Conservation (phyloP, 768 basidiomycete species). For the Rhodotorula toruloides region DNA sequence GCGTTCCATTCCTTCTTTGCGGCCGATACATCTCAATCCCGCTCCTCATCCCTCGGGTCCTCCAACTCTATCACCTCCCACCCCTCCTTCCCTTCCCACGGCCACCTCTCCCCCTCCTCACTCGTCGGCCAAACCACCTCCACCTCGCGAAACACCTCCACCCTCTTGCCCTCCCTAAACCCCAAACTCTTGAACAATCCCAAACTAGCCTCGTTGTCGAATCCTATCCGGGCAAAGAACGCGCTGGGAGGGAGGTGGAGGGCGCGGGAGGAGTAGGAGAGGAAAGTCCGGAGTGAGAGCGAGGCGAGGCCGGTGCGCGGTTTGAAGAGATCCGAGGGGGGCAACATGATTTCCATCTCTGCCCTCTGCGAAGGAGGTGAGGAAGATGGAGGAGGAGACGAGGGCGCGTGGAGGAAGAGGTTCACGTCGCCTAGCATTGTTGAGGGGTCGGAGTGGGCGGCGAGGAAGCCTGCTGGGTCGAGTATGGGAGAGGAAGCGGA, state of each 20-base stretch:
- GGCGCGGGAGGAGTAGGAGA: constrained; percentile 57
- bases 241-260: constrained; percentile 46
- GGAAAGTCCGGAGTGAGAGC: constrained; percentile 61
- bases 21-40: constrained; percentile 2
- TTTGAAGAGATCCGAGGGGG: constrained; percentile 52
- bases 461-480: constrained; percentile 20
- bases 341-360: constrained; percentile 90
- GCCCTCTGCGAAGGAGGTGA: constrained; percentile 52
- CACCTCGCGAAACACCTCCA: constrained; percentile 73
- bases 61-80: constrained; percentile 10
- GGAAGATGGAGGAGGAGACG: neutral
- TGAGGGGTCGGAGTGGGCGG: constrained; percentile 46
- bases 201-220: constrained; percentile 65
- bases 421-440: constrained; percentile 92
- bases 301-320: constrained; percentile 59
- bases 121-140: constrained; percentile 59
- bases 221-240: constrained; percentile 67
- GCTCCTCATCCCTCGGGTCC: constrained; percentile 20
- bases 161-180: constrained; percentile 62
- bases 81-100: constrained; percentile 15
- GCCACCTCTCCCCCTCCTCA: neutral
- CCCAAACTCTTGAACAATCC: constrained; percentile 69
- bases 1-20: too few relatives aligned
- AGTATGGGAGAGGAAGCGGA: constrained; percentile 31
- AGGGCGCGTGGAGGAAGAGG: constrained; percentile 66